Percentiles rank a stretch among this genome's conserved stretches.
Evolutionary conservation across 192 early-diverging fungal genomes (phyloP).

Genomic region (Gorgonomyces haynaldii): DNA sequence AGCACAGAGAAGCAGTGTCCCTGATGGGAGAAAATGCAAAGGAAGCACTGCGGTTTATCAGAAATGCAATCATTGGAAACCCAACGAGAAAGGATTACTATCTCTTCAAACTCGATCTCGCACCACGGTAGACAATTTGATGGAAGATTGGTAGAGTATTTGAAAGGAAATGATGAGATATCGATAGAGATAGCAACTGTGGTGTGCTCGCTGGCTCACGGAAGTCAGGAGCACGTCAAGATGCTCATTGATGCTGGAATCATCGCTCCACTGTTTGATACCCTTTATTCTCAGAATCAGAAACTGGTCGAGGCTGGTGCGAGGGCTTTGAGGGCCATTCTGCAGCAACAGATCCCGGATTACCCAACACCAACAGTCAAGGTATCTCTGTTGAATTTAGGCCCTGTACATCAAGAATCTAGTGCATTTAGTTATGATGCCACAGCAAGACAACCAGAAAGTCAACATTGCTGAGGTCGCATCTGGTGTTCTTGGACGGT

Average conservation of each 20-base stretch:
- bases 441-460: background rate
- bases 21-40: too few species aligned
- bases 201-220: conserved; percentile 2
- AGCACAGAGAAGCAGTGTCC: too few species aligned
- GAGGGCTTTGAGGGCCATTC: conserved; percentile 55
- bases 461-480: conserved; percentile 53
- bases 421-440: background rate
- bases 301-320: conserved; percentile 52
- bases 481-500: conserved; percentile 49
- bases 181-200: conserved; percentile 7
- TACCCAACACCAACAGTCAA: conserved; percentile 4
- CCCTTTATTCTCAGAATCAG: conserved; percentile 21
- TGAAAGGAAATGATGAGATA: conserved; percentile 1
- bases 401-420: conserved; percentile 6
- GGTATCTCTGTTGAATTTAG: background rate
- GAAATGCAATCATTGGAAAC: conserved; percentile 75
- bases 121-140: conserved; percentile 20
- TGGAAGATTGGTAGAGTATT: conserved; percentile 4
- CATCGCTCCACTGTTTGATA: conserved; percentile 39
- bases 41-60: conserved; percentile 51
- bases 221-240: conserved; percentile 41
- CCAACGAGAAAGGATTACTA: conserved; percentile 69
- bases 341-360: conserved; percentile 30
- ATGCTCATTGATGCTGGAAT: conserved; percentile 47
- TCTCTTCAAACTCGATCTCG: conserved; percentile 39